These are phyloP conservation scores for Apiospora rasikravindrae DNA, from an alignment of 2,329 filamentous ascomycete species.

Conservation along the genomic window DNA sequence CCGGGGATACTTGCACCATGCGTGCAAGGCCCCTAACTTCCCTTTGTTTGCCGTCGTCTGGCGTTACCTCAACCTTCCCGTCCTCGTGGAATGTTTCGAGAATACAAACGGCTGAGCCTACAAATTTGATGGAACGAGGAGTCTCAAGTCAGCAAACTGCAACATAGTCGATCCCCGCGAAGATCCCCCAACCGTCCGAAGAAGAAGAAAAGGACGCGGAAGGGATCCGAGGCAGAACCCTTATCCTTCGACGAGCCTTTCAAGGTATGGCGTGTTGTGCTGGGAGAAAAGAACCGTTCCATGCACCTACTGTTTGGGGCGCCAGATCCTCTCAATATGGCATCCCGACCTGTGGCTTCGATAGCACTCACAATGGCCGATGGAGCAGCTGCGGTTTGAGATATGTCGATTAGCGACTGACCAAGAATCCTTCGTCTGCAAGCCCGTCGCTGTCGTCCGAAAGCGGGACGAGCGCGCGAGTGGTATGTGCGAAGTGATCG, in stretches of 20 bases:
- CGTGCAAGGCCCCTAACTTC: constrained; percentile 85
- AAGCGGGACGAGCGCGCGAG: not conserved
- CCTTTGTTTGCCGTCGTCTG: constrained; percentile 39
- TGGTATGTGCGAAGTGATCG: not conserved
- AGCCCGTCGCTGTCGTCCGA: not conserved
- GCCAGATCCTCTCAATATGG: constrained; percentile 89
- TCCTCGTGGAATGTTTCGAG: constrained; percentile 80
- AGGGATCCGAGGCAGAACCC: not conserved
- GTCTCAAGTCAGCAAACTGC: constrained; percentile 20
- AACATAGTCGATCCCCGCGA: not conserved
- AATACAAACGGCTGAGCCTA: constrained; percentile 89
- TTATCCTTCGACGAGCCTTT: not conserved
- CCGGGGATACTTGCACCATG: constrained; percentile 88
- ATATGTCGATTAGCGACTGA: constrained; percentile 5
- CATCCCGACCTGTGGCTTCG: constrained; percentile 88
- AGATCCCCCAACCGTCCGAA: not conserved
- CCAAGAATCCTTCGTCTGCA: not conserved
- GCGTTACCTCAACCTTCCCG: constrained; percentile 47
- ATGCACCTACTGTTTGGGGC: constrained; percentile 75
- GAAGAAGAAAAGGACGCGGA: not conserved
- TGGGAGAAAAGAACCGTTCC: not conserved
- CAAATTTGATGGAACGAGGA: constrained; percentile 21
- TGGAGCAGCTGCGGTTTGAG: constrained; percentile 66
- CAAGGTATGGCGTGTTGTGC: not conserved
- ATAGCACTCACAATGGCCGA: constrained; percentile 90